These are phyloP conservation scores for Candida ipomoeae DNA, from an alignment of 805 yeast species.

Conservation along the genomic window DNA sequence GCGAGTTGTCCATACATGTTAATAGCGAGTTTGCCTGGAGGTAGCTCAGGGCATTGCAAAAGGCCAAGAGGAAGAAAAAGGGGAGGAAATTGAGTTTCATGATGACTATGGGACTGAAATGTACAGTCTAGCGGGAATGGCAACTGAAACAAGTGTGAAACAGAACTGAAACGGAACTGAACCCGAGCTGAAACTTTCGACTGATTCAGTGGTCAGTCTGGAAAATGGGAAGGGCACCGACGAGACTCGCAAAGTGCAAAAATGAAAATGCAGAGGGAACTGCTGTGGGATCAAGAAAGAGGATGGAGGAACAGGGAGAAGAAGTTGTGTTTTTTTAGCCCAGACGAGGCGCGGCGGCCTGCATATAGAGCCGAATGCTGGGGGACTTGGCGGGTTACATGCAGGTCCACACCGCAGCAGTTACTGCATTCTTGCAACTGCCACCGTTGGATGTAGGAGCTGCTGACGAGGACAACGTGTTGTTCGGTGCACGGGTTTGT, in stretches of 20 bases:
- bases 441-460: too few relatives aligned
- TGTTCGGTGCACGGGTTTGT: too few relatives aligned
- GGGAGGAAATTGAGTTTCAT: background rate
- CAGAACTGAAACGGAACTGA: background rate
- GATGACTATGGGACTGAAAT: background rate
- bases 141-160: background rate
- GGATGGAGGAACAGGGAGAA: background rate
- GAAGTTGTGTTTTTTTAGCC: background rate
- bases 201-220: too few relatives aligned
- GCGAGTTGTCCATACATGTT: conserved; percentile 90
- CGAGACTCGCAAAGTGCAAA: too few relatives aligned
- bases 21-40: conserved; percentile 65
- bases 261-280: too few relatives aligned
- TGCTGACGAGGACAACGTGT: too few relatives aligned
- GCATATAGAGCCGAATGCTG: background rate
- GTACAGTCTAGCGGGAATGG: too few relatives aligned
- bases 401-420: conserved; percentile 1
- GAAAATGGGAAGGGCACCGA: too few relatives aligned
- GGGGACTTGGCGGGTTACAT: background rate
- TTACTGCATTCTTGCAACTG: background rate
- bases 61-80: conserved; percentile 1
- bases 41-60: conserved; percentile 19
- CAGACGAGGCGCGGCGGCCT: conserved; percentile 3
- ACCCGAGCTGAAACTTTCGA: too few relatives aligned
- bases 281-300: background rate